Percentiles rank a stretch among this genome's conserved stretches.
These are phyloP conservation scores for Strobilomyces dryophilus DNA, from an alignment of 768 basidiomycete species.

Conservation along the genomic window DNA sequence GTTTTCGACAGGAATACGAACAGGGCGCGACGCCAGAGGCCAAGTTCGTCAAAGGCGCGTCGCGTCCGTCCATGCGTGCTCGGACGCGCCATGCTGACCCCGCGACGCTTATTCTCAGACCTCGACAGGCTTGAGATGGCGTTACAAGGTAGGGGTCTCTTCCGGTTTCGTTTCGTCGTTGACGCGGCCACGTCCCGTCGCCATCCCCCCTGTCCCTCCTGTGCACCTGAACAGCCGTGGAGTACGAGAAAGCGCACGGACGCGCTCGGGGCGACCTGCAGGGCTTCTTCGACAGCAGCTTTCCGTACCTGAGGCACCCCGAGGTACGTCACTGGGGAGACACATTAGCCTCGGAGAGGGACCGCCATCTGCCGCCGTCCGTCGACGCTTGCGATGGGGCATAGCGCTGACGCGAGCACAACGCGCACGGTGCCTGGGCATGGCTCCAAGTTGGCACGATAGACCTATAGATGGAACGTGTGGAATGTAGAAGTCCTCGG, in stretches of 20 bases:
- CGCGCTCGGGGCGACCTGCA: slow-evolving; percentile 48
- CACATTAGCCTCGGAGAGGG: slow-evolving; percentile 28
- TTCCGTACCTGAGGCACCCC: slow-evolving; percentile 66
- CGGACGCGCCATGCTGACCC: background rate
- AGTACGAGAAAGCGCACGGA: slow-evolving; percentile 62
- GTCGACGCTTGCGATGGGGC: background rate
- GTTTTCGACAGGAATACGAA: slow-evolving; percentile 81
- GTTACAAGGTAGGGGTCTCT: slow-evolving; percentile 56
- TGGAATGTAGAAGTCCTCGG: too few species aligned
- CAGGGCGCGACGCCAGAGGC: slow-evolving; percentile 68
- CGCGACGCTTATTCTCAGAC: slow-evolving; percentile 39
- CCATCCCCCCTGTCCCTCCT: too few species aligned
- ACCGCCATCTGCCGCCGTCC: background rate
- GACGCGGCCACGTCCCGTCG: too few species aligned
- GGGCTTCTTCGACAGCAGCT: slow-evolving; percentile 75
- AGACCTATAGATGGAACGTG: too few species aligned
- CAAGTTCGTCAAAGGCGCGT: slow-evolving; percentile 79
- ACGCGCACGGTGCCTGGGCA: background rate
- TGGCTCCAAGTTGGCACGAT: too few species aligned
- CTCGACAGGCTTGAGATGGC: slow-evolving; percentile 89
- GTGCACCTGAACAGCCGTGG: slow-evolving; percentile 20
- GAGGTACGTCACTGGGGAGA: slow-evolving; percentile 73
- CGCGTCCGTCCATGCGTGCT: background rate
- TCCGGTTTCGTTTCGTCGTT: too few species aligned
- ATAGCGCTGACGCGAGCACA: background rate